phyloP scores from a whole-genome alignment of 441 rosid genomes.

The Erodium chrysanthum region DNA sequence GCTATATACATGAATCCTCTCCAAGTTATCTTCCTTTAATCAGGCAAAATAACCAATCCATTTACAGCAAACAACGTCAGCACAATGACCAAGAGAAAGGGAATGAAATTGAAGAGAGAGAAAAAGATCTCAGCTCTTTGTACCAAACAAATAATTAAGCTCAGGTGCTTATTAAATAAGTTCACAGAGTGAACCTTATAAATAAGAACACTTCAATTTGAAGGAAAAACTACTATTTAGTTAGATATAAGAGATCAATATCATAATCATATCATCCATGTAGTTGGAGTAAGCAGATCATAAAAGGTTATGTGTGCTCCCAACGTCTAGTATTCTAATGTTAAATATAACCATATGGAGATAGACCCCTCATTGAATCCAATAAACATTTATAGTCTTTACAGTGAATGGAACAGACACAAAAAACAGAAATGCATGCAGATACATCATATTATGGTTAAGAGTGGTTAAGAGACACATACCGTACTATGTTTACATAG shows the following conservation, averaged over 20 bases:
- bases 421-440: not conserved
- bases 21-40: conserved; percentile 46
- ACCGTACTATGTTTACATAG: conserved; percentile 47
- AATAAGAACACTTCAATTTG: not conserved
- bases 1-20: conserved; percentile 42
- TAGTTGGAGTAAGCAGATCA: conserved; percentile 3
- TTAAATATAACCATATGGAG: not conserved
- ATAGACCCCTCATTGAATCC: not conserved
- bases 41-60: conserved; percentile 16
- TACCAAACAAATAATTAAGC: not conserved
- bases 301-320: not conserved
- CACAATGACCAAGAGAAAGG: conserved; percentile 8
- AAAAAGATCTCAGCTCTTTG: not conserved
- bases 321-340: not conserved
- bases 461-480: conserved; percentile 23
- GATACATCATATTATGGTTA: not conserved
- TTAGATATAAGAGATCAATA: conserved; percentile 1
- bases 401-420: not conserved
- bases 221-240: not conserved
- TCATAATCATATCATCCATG: not conserved
- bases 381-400: not conserved
- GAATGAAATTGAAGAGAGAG: not conserved
- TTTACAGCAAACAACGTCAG: conserved; percentile 10
- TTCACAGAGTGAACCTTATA: not conserved
- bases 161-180: not conserved